Conservation (phyloP, 805 yeast species). For the Wickerhamomyces chaumierensis region DNA sequence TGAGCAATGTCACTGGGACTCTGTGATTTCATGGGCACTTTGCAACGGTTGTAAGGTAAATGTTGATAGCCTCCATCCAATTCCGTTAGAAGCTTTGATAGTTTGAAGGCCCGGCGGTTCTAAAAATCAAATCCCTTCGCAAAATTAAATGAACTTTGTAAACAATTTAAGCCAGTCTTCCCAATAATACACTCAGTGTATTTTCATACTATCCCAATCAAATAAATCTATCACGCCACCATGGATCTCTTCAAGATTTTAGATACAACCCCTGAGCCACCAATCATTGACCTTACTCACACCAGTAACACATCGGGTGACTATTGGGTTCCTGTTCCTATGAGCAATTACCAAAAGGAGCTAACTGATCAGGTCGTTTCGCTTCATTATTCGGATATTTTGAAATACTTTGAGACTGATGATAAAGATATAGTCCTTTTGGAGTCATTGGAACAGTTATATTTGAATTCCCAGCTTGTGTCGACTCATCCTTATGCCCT, state of each 20-base stretch:
- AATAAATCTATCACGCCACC: neutral
- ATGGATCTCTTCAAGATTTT: conserved; percentile 67
- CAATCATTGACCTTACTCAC: conserved; percentile 34
- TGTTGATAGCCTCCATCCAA: too few relatives aligned
- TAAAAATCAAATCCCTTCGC: too few relatives aligned
- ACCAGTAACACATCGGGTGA: conserved; percentile 35
- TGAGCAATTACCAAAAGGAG: conserved; percentile 79
- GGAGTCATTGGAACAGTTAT: conserved; percentile 69
- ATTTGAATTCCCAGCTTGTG: conserved; percentile 65
- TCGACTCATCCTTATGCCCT: conserved; percentile 83
- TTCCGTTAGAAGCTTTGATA: too few relatives aligned
- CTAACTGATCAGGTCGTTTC: conserved; percentile 87
- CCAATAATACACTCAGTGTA: too few relatives aligned
- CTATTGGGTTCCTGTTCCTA: conserved; percentile 70
- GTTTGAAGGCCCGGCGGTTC: too few relatives aligned
- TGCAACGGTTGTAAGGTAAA: too few relatives aligned
- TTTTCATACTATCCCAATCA: too few relatives aligned
- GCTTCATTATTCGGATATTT: conserved; percentile 80
- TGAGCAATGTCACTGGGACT: too few relatives aligned
- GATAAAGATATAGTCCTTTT: conserved; percentile 44
- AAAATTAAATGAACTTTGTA: too few relatives aligned
- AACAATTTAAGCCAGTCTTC: too few relatives aligned
- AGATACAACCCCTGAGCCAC: conserved; percentile 80
- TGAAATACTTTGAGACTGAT: conserved; percentile 66
- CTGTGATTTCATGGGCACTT: too few relatives aligned